Evolutionary conservation across 148 eudicot species (phyloP).

Genomic region (Spergularia marina): DNA sequence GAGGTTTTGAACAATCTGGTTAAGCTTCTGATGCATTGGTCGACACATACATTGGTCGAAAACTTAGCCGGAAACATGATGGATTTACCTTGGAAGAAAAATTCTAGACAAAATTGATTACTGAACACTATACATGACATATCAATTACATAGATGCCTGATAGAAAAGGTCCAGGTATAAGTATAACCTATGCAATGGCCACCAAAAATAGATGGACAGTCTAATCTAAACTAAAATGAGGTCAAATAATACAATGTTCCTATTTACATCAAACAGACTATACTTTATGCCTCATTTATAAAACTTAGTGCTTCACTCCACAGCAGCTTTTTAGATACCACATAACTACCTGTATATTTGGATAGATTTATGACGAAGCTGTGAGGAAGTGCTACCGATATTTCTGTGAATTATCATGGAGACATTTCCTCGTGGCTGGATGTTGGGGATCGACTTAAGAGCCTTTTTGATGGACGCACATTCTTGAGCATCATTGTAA

Average conservation of each 20-base stretch:
- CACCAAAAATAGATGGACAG: conserved; percentile 5
- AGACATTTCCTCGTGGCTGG: conserved; percentile 28
- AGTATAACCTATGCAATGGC: conserved; percentile 16
- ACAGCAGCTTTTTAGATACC: too few relatives aligned
- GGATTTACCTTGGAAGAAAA: neutral
- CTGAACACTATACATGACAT: conserved; percentile 15
- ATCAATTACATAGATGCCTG: conserved; percentile 22
- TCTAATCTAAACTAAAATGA: conserved; percentile 8
- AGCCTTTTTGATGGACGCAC: conserved; percentile 55
- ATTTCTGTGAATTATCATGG: conserved; percentile 13
- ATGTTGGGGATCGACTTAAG: conserved; percentile 40
- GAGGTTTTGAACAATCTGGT: too few relatives aligned
- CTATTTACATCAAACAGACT: conserved; percentile 13
- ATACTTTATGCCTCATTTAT: neutral
- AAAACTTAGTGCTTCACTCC: neutral
- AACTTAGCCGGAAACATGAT: too few relatives aligned
- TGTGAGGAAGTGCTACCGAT: too few relatives aligned
- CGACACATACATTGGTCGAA: neutral
- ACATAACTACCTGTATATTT: too few relatives aligned
- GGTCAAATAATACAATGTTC: conserved; percentile 26
- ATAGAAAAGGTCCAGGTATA: neutral
- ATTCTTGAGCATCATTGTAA: conserved; percentile 76
- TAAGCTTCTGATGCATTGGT: too few relatives aligned
- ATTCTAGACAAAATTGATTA: conserved; percentile 9
- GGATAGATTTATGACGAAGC: too few relatives aligned